A percentile compares a stretch with the other conserved stretches of the same genome.
phyloP scores from a whole-genome alignment of 129 eudicot genomes.

The Artemisia argyi region DNA sequence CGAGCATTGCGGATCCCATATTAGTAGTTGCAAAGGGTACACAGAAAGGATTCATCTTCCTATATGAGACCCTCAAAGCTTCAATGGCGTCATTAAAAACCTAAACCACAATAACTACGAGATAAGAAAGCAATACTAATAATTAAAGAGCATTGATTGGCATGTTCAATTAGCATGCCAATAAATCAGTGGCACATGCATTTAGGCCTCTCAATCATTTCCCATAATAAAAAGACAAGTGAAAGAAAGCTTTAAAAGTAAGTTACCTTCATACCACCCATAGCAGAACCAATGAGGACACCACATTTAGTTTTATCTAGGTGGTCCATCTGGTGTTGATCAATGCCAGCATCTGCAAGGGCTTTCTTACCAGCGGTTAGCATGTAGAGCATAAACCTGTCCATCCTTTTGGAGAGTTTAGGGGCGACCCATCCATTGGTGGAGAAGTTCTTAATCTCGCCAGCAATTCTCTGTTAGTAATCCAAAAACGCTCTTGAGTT shows the following conservation, averaged over 20 bases:
- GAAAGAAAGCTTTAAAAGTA: background rate
- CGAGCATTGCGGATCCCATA: conserved; percentile 98
- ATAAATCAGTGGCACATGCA: no score
- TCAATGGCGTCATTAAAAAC: conserved; percentile 94
- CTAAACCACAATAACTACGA: conserved; percentile 31
- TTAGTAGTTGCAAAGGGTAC: conserved; percentile 96
- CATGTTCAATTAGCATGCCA: no score
- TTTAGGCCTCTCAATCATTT: no score
- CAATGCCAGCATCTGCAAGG: conserved; percentile 74
- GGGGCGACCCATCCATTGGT: conserved; percentile 93
- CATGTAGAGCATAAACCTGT: conserved; percentile 96
- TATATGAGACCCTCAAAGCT: conserved; percentile 88
- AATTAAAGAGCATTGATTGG: background rate
- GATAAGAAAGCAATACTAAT: background rate
- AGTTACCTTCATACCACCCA: conserved; percentile 99
- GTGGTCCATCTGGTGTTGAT: conserved; percentile 64
- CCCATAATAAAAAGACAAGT: background rate
- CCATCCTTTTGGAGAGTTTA: conserved; percentile 84
- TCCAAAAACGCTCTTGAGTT: background rate
- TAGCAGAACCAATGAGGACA: conserved; percentile 87
- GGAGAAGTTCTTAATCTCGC: conserved; percentile 87
- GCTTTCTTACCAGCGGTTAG: conserved; percentile 98
- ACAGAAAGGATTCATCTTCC: conserved; percentile 95
- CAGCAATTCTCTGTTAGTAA: conserved; percentile 80
- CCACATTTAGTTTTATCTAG: conserved; percentile 80